Base-by-base conservation (phyloP, 2,329 filamentous ascomycete genomes). In the Trichothecium sympodiale region DNA sequence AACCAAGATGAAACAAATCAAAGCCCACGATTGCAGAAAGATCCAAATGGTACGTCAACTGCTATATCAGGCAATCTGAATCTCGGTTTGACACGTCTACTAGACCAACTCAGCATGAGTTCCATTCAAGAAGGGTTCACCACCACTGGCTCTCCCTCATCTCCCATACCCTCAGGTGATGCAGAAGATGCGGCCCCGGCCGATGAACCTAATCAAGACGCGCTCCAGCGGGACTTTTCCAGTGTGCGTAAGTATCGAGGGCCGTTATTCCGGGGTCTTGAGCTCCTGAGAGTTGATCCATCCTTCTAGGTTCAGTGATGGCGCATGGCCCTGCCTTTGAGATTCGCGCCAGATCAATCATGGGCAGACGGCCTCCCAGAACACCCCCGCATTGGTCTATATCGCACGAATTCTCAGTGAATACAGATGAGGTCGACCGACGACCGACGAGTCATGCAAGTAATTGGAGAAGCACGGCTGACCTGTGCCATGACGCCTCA, bases 401-500 rank as follows among this genome's bases (percentile, higher is more conserved):
- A 7, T 35, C 35, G 3, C 27, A 36, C 49, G 52, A 38, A 51
- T 55, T 41, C 38, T 56, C 15, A 49, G 45, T 34, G 50, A 55
- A 8, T 36, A 41, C 16, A 13, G 17, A 12, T 17, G 37, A 32
- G 8, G 20, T 17, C 10, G 20, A 25, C 6, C 6, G 6, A 6
- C 20, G 29, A 28, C 17, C 12, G 26, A 8, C n/a, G 23, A 35
- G 9, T 16, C 17, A 32, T 5, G 32, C 10, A 9, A 36, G 28
- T 8, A 35, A 34, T 1, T 48, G 46, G 46, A 29, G 34, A 3
- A 39, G 36, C 9, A 31, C 38, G 4, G 14, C 33, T 3, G 41
- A 43, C 8, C 18, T 47, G 2, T 16, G 61, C 47, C 54, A 53
- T 41, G 38, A 33, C 4, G 17, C 39, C 5, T 31, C 42, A 6